These are phyloP conservation scores for Globisporangium spiculum DNA, from an alignment of 352 stramenopile genomes.

Conservation along the genomic window DNA sequence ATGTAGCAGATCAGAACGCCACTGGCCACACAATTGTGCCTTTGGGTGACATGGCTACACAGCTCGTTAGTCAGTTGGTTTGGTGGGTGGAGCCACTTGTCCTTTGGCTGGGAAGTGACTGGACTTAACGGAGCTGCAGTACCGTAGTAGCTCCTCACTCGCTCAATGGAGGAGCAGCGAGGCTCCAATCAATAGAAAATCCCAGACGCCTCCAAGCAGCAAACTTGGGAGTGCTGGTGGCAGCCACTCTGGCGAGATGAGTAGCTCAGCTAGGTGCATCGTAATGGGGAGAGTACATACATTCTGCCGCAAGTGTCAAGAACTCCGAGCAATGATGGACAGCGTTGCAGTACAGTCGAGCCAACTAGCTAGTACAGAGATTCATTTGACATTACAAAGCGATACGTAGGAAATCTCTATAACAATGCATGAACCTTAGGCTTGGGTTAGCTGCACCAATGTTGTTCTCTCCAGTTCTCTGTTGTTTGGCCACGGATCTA, in stretches of 20 bases:
- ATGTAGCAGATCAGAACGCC: not conserved
- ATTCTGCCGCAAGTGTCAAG: not conserved
- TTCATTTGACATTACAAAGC: not conserved
- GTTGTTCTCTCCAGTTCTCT: not conserved
- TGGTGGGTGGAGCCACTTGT: not conserved
- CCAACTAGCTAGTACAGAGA: not conserved
- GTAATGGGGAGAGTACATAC: not conserved
- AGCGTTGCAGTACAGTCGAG: not conserved
- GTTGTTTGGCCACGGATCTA: not conserved
- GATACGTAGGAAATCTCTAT: not conserved
- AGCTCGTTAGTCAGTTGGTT: not conserved
- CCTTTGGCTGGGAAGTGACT: not conserved
- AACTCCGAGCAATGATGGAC: not conserved
- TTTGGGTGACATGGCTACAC: not conserved
- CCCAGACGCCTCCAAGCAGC: not conserved
- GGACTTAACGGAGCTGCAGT: not conserved
- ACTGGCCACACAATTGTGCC: not conserved
- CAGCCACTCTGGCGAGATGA: not conserved
- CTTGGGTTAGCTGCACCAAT: not conserved
- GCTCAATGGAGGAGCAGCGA: not conserved
- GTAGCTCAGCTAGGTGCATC: not conserved
- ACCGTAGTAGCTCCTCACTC: not conserved
- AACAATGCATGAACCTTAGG: not conserved
- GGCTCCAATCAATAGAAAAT: not conserved
- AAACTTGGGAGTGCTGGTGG: not conserved